These are phyloP conservation scores for Graphiopsis chlorocephala DNA, from an alignment of 2,329 filamentous ascomycete genomes.

Conservation along the genomic window DNA sequence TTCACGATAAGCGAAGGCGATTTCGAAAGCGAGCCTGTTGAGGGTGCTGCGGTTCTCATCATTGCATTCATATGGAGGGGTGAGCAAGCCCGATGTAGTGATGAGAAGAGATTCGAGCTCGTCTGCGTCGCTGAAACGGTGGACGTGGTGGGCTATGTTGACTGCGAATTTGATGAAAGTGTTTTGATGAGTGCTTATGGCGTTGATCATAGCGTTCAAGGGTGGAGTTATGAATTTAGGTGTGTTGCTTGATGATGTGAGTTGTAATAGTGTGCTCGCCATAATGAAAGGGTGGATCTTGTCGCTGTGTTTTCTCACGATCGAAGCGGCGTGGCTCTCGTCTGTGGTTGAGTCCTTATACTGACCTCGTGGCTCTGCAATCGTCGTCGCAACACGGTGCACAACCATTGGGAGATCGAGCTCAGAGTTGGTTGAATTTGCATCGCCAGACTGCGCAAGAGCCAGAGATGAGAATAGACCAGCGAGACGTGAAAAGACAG, in stretches of 20 bases:
- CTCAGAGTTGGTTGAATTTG: neutral
- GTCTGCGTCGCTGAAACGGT: slow-evolving; percentile 10
- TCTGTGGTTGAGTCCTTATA: neutral
- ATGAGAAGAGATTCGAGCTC: neutral
- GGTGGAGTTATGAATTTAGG: neutral
- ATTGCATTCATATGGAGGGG: neutral
- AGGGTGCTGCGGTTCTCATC: neutral
- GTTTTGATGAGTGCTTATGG: neutral
- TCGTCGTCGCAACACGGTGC: neutral
- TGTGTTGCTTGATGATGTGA: neutral
- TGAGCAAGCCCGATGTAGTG: neutral
- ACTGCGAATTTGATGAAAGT: slow-evolving; percentile 6
- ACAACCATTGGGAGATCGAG: neutral
- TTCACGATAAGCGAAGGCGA: slow-evolving; percentile 12
- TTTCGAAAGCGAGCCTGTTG: slow-evolving; percentile 15
- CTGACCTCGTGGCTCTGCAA: neutral
- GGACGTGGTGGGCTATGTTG: slow-evolving; percentile 3
- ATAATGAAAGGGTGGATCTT: slow-evolving; percentile 3
- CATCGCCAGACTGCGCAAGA: neutral
- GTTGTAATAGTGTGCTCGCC: slow-evolving; percentile 2
- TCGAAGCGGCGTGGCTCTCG: neutral
- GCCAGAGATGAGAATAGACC: neutral
- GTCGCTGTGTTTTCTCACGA: neutral
- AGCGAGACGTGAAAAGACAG: slow-evolving; percentile 5
- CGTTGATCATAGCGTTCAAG: neutral